Conservation (phyloP, 2,329 filamentous ascomycete species). For the Hymenoscyphus infarciens region DNA sequence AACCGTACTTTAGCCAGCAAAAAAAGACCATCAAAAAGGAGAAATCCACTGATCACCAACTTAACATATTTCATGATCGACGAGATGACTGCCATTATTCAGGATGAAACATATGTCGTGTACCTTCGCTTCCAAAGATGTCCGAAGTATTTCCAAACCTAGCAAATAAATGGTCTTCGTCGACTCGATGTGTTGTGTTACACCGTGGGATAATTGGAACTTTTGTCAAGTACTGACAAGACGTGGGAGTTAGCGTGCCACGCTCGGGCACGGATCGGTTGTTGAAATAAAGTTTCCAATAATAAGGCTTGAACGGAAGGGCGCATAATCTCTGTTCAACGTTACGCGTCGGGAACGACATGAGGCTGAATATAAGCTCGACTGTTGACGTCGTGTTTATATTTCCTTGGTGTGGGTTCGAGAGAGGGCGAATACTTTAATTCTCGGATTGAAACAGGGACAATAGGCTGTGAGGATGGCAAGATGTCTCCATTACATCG, state of each 20-base stretch:
- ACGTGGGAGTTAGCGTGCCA: not conserved
- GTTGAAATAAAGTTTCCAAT: not conserved
- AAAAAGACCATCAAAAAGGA: not conserved
- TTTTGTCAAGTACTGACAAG: not conserved
- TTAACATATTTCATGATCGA: not conserved
- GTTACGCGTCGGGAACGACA: constrained; percentile 1
- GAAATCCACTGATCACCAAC: not conserved
- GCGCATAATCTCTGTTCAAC: not conserved
- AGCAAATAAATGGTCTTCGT: not conserved
- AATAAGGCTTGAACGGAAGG: not conserved
- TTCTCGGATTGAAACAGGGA: not conserved
- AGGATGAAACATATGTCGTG: not conserved
- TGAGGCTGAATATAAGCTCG: not conserved
- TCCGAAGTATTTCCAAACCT: not conserved
- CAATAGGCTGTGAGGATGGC: not conserved
- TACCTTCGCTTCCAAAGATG: not conserved
- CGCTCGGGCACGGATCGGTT: not conserved
- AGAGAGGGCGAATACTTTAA: not conserved
- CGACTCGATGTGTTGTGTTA: not conserved
- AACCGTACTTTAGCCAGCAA: not conserved
- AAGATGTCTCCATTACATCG: not conserved
- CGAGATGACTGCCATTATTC: not conserved
- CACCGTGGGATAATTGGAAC: not conserved
- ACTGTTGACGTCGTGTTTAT: not conserved
- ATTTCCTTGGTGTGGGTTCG: not conserved